A percentile compares a stretch with the other conserved stretches of the same genome.
Conservation (phyloP, 1,139 yeast species). For the Suhomyces maxii region DNA sequence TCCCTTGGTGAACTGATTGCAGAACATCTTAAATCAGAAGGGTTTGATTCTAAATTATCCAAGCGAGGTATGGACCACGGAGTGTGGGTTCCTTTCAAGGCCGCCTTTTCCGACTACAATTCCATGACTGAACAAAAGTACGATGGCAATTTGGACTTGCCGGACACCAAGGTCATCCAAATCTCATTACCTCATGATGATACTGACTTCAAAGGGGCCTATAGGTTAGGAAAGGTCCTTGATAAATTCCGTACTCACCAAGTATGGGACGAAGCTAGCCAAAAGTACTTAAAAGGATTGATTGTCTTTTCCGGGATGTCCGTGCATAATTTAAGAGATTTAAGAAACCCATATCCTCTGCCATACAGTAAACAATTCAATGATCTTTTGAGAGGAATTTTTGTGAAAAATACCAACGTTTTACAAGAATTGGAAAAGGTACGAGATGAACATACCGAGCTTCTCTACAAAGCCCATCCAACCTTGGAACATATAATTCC, state of each 20-base stretch:
- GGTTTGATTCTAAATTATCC: slow-evolving; percentile 45
- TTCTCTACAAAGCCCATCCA: slow-evolving; percentile 64
- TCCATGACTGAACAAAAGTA: slow-evolving; percentile 19
- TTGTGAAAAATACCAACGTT: slow-evolving; percentile 26
- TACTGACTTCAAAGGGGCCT: slow-evolving; percentile 48
- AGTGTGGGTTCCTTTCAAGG: slow-evolving; percentile 76
- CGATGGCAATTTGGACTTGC: slow-evolving; percentile 46
- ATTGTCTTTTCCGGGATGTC: slow-evolving; percentile 74
- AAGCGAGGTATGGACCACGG: slow-evolving; percentile 79
- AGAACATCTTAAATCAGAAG: slow-evolving; percentile 37
- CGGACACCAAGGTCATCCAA: slow-evolving; percentile 51
- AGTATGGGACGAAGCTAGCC: slow-evolving; percentile 31
- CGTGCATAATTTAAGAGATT: slow-evolving; percentile 69
- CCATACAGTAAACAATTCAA: slow-evolving; percentile 51
- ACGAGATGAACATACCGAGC: slow-evolving; percentile 26
- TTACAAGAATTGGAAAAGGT: slow-evolving; percentile 33
- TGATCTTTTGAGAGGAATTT: slow-evolving; percentile 29
- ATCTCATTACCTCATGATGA: slow-evolving; percentile 57
- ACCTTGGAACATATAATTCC: slow-evolving; percentile 75
- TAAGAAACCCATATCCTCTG: slow-evolving; percentile 51
- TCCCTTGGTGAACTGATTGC: slow-evolving; percentile 47
- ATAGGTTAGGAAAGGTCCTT: slow-evolving; percentile 56
- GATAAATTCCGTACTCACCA: slow-evolving; percentile 48
- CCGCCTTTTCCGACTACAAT: slow-evolving; percentile 56
- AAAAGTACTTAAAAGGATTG: slow-evolving; percentile 41